Percentiles rank a stretch among this genome's conserved stretches.
Conservation (phyloP, 306 rosid species). For the Malus fusca region DNA sequence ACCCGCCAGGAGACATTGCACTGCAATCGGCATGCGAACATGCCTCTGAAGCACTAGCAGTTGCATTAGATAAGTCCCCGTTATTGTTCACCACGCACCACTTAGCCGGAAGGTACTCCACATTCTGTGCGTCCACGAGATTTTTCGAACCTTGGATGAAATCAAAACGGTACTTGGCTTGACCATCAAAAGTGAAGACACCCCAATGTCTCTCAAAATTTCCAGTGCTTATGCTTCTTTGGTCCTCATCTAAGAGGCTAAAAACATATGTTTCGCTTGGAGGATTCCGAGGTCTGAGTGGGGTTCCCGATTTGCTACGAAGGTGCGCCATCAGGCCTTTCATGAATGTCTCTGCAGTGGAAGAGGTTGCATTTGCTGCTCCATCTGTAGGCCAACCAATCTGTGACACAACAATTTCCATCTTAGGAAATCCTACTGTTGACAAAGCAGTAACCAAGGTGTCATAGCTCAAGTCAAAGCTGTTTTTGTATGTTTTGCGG, state of each 20-base stretch:
- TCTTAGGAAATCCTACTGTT: slow-evolving; percentile 49
- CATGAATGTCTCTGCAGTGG: slow-evolving; percentile 64
- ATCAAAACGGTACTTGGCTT: slow-evolving; percentile 73
- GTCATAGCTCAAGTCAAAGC: slow-evolving; percentile 71
- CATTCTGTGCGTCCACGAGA: slow-evolving; percentile 65
- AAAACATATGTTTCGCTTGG: slow-evolving; percentile 57
- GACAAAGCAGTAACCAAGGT: slow-evolving; percentile 54
- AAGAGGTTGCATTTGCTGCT: slow-evolving; percentile 54
- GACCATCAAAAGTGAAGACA: slow-evolving; percentile 87
- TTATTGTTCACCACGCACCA: slow-evolving; percentile 98
- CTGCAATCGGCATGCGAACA: slow-evolving; percentile 76
- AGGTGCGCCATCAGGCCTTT: slow-evolving; percentile 65
- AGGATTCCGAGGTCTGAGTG: slow-evolving; percentile 53
- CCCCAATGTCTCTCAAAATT: slow-evolving; percentile 93
- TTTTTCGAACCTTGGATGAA: slow-evolving; percentile 49
- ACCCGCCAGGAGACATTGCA: slow-evolving; percentile 64
- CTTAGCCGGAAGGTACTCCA: slow-evolving; percentile 66
- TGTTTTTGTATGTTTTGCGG: slow-evolving; percentile 62
- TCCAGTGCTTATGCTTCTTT: slow-evolving; percentile 56
- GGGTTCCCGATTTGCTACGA: slow-evolving; percentile 57
- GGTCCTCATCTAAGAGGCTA: slow-evolving; percentile 85
- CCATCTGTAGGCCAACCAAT: slow-evolving; percentile 99
- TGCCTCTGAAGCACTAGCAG: slow-evolving; percentile 51
- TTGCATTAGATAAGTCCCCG: slow-evolving; percentile 56
- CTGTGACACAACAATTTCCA: slow-evolving; percentile 65